Evolutionary conservation across 495 filamentous ascomycete genomes (phyloP), one percentile per base, ranked within the genome.

Genomic region (Extremus antarcticus): DNA sequence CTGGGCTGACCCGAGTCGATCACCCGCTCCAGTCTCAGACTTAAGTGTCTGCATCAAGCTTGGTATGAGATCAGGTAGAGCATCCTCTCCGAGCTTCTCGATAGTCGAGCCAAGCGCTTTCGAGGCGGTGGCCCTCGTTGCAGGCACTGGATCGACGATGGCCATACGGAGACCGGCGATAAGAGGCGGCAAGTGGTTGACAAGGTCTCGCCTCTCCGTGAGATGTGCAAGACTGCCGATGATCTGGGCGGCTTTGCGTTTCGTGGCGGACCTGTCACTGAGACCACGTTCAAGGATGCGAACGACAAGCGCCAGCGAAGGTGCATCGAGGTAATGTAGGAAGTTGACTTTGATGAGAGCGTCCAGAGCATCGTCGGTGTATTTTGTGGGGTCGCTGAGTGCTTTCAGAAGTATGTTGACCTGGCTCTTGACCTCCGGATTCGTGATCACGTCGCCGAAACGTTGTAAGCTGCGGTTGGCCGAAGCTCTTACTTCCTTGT

Each of bases 391-490:
- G 66, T 98, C 92, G 64, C 91, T 96, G 52, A 98, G 78, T 43
- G 92, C 94, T 72, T 97, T 97, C 53, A 98, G 81, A 8, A 98
- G 76, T 39, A 96, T 86, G 57, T 83, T 80, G 52, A 96, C 92
- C 25, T 95, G 72, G 56, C 82, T 77, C 76, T 94, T 95, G 61
- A 98, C 86, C 67, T 98, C 92, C 11, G 92, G 92, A 67, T 97
- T 97, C 71, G 80, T 92, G 70, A 98, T 97, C 55, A 98, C 94
- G 59, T 98, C 92, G 47, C 92, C 92, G 70, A 98, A 98, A 20
- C 92, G 84, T 73, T 98, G 90, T 66, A 98, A 77, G 71, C 88
- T 94, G 61, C 91, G 83, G 67, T 98, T 98, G 3, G 94, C 92
- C 10, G 90, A 88, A 22, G 77, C 72, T 54, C 92, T 79, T 13